Base-by-base conservation (phyloP, 768 basidiomycete species). In the Leccinum uliginosum region DNA sequence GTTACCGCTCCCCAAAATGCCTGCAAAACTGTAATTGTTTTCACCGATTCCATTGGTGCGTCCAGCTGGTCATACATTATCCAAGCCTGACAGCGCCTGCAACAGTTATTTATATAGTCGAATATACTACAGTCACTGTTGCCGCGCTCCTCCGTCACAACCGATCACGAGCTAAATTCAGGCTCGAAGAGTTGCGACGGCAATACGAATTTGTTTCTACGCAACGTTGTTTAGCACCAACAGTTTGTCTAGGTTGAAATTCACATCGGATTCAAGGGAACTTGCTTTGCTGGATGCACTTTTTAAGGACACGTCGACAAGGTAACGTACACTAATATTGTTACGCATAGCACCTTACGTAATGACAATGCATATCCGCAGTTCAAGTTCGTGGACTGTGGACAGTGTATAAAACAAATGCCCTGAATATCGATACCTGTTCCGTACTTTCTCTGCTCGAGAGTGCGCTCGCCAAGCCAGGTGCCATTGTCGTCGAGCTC, bases 241-340 rank as follows among this genome's bases (percentile, higher is more conserved):
- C 1, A 21, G 3, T 21, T n/a, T 48, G 15, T 21, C 48, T 27
- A 29, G 24, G 15, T 44, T 26, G 10, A 51, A 56, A 46, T 58
- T 54, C 49, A 57, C 55, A 40, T n/a, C 19, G 24, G 24, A 54
- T 40, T 35, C 17, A 14, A 17, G 17, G 17, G 11, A 30, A 30
- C 4, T 23, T 50, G 17, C 55, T 38, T 62, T 62, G 66, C 60
- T 32, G 29, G 3, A 7, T 26, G 17, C 6, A 14, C 45, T 40
- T 23, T 23, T 32, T 24, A 12, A 53, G 30, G 27, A 17, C 21
- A 35, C 55, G 63, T 65, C 50, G 59, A 65, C 56, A 61, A 61
- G 68, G 68, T 63, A 59, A 67, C 65, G 49, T 12, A 29, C 12
- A 58, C 58, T 48, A 34, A 53, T 26, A 50, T 50, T 38, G 64